Conservation (phyloP, 1,284 basidiomycete species). For the Paramarasmius palmivorus region DNA sequence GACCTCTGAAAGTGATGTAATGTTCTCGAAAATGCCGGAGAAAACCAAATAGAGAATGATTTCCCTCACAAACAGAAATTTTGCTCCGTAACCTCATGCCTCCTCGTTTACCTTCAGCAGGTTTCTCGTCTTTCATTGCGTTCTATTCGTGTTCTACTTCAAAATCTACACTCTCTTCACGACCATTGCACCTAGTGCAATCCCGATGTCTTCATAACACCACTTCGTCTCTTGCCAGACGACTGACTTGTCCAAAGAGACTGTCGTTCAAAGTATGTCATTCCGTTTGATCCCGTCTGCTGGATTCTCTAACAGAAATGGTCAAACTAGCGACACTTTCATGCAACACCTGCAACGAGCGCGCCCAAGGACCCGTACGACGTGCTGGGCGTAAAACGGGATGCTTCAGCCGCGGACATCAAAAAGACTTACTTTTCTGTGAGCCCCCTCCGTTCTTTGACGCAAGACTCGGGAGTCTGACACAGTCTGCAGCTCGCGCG, state of each 20-base stretch:
- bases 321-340: slow-evolving; percentile 67
- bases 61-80: too few relatives aligned
- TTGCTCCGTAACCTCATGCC: slow-evolving; percentile 28
- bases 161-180: slow-evolving; percentile 29
- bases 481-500: slow-evolving; percentile 76
- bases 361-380: slow-evolving; percentile 91
- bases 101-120: slow-evolving; percentile 47
- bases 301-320: slow-evolving; percentile 12
- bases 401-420: slow-evolving; percentile 86
- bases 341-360: slow-evolving; percentile 57
- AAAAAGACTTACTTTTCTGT: slow-evolving; percentile 97
- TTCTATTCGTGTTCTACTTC: slow-evolving; percentile 53
- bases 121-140: slow-evolving; percentile 57
- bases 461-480: slow-evolving; percentile 15
- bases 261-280: slow-evolving; percentile 28
- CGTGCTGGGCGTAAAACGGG: slow-evolving; percentile 85
- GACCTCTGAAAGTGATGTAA: background rate
- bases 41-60: background rate
- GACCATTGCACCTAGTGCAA: slow-evolving; percentile 42
- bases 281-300: background rate
- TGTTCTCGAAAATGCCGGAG: slow-evolving; percentile 4
- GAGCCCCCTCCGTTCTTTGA: slow-evolving; percentile 25
- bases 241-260: slow-evolving; percentile 7
- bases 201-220: slow-evolving; percentile 33
- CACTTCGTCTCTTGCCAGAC: slow-evolving; percentile 20